phyloP scores from a whole-genome alignment of 2,329 filamentous ascomycete species.

The Scedosporium minutisporum region DNA sequence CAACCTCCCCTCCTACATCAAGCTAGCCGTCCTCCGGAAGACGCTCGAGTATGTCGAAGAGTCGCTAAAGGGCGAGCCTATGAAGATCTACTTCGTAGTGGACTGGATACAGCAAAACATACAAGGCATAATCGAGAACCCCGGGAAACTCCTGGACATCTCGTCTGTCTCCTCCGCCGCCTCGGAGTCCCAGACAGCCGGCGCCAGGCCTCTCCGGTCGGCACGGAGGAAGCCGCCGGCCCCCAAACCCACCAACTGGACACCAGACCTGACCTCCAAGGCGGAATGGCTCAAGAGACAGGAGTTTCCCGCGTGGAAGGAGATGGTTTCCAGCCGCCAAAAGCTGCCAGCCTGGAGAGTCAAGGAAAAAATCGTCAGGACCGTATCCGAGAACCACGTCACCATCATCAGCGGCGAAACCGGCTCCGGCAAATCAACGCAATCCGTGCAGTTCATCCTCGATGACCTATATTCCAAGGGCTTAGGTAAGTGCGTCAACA shows the following conservation, averaged over 20 bases:
- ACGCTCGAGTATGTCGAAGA: constrained; percentile 61
- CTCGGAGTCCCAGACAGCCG: constrained; percentile 36
- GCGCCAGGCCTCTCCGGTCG: constrained; percentile 15
- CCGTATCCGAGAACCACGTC: constrained; percentile 70
- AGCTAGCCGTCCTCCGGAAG: constrained; percentile 75
- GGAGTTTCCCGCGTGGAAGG: constrained; percentile 52
- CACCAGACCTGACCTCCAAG: constrained; percentile 46
- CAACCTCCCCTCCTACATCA: constrained; percentile 81
- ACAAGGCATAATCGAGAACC: constrained; percentile 71
- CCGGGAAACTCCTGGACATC: constrained; percentile 75
- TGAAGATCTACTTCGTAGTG: constrained; percentile 77
- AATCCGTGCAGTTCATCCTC: constrained; percentile 90
- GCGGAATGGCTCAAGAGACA: constrained; percentile 65
- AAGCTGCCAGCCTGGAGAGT: constrained; percentile 81
- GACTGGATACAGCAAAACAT: constrained; percentile 89
- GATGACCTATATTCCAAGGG: constrained; percentile 76
- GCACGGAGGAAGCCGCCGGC: constrained; percentile 27
- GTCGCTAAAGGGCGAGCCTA: constrained; percentile 70
- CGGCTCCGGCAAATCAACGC: constrained; percentile 35
- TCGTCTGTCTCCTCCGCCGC: constrained; percentile 65
- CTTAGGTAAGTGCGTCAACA: constrained; percentile 71
- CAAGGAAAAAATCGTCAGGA: constrained; percentile 63
- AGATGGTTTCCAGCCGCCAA: constrained; percentile 65
- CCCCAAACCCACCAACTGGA: constrained; percentile 55
- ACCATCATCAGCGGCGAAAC: constrained; percentile 49